Base-by-base conservation (phyloP, 2,329 filamentous ascomycete species). In the Fusarium verticillioides region DNA sequence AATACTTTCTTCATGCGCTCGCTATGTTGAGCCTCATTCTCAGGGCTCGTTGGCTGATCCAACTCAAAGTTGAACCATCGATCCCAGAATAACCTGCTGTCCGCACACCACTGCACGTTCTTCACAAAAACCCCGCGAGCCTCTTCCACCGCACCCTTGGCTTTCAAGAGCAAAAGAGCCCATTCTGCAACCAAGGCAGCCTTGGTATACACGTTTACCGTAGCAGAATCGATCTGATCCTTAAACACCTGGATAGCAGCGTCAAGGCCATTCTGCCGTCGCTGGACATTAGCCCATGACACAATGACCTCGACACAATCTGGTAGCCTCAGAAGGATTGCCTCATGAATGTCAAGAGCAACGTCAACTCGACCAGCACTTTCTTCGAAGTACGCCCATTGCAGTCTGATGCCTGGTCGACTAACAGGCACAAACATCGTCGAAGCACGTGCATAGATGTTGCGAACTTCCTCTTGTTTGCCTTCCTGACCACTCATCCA, bases 301-400 rank as follows among this genome's bases (percentile, higher is more conserved):
- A 96, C 86, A 72, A 98, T 94, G 3, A 94, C 94, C 81, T 98
- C 95, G 52, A 97, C 88, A 73, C 96, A 94, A 74, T 93, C 92
- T 2, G 96, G 95, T 21, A 97, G 84, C 66, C 88, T 87, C 73
- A 91, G 85, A 37, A 98, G 86, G 60, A 99, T 92, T 3, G 94
- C 92, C 53, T 92, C 88, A 79, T 98, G 94, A 63, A 99, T 95
- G 66, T 94, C 95, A 67, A 92, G 90, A 16, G 96, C 94, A 42
- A 97, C 88, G 70, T 94, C 92, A 32, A 92, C 84, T 43, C 94
- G 91, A 9, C 91, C 94, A 44, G 89, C 88, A 82, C 94, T 93
- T 84, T 99, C 96, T 81, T 99, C 96, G 74, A 98, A 98, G 77
- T 95, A 94, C 19, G 96, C 96, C 85, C 95, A 98, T 80, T 97